Evolutionary conservation across 1,139 yeast species (phyloP).

Genomic region (Blastobotrys arbuscula): DNA sequence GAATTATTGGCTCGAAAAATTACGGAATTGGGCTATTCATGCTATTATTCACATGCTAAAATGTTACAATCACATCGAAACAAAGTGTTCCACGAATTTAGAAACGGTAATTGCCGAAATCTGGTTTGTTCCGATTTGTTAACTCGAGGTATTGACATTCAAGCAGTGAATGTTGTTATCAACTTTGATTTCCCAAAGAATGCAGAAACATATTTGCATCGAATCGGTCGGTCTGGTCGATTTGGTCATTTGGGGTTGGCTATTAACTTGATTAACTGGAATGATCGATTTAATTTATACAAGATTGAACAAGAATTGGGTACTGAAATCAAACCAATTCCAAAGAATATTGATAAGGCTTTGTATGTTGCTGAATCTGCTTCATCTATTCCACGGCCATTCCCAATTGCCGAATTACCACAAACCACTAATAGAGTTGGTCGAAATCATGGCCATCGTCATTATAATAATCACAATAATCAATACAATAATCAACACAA

Average conservation of each 20-base stretch:
- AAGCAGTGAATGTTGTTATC: constrained; percentile 96
- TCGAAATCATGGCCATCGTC: constrained; percentile 18
- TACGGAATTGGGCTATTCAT: constrained; percentile 93
- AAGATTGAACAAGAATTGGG: constrained; percentile 97
- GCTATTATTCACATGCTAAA: constrained; percentile 94
- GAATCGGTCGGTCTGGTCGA: constrained; percentile 99
- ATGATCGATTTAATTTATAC: constrained; percentile 87
- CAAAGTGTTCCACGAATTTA: constrained; percentile 96
- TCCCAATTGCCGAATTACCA: constrained; percentile 66
- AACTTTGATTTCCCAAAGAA: constrained; percentile 98
- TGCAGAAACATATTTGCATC: constrained; percentile 94
- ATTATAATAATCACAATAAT: constrained; percentile 19
- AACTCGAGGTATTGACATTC: constrained; percentile 98
- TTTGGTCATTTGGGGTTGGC: constrained; percentile 98
- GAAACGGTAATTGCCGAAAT: constrained; percentile 97
- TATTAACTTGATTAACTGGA: constrained; percentile 93
- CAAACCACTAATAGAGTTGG: constrained; percentile 32
- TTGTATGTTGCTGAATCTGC: constrained; percentile 83
- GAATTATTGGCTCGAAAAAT: constrained; percentile 93
- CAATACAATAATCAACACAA: constrained; percentile 22
- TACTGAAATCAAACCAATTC: constrained; percentile 95
- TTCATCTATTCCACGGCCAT: constrained; percentile 77
- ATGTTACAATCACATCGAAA: constrained; percentile 98
- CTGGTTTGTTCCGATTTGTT: constrained; percentile 93
- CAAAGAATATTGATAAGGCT: constrained; percentile 79